Evolutionary conservation across 345 rosid genomes (phyloP), one percentile per base, ranked within the genome.

Genomic region (Passiflora organensis): DNA sequence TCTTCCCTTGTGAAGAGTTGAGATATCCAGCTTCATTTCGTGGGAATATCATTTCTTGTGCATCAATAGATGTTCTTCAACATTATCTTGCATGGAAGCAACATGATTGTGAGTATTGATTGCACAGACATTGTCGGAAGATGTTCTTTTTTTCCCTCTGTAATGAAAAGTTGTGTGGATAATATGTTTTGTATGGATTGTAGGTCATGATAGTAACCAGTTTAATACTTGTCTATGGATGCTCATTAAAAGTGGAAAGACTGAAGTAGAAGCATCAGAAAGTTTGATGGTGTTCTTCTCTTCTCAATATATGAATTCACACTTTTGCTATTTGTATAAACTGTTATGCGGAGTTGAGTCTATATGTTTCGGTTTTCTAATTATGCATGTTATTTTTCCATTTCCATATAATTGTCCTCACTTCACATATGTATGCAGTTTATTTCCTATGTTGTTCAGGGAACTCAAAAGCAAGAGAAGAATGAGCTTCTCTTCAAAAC

Each of bases 31-130:
- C 94, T 58, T 82, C 94, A 17, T 85, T 90, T 71, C 67, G 3
- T 66, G 82, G 86, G 13, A 76, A 69, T 44, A 71, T 80, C 55
- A 61, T 83, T 44, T 62, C 55, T 19, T 87, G 97, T 78, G 91
- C 95, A 41, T 64, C 89, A 0, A 16, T 72, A n/a, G 94, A 85
- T 43, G 84, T 87, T 76, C 82, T 91, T 68, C 97, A 83, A 75
- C 58, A 76, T 22, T 87, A 81, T 76, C 85, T 91, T 47, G 78
- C 82, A 9, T 91, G 98, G 98, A 91, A 90, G 78, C 96, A 88
- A 60, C 75, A 64, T 45, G 88, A 84, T 36, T 91, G 98, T 91
- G 66, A 76, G 95, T 67, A 14, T 51, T 28, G n/a, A 13, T 10
- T 15, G 36, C n/a, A n/a, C n/a, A n/a, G 2, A 36, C 10, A 16